phyloP scores from a whole-genome alignment of 2,329 filamentous ascomycete genomes.

The Alternaria ethzedia region DNA sequence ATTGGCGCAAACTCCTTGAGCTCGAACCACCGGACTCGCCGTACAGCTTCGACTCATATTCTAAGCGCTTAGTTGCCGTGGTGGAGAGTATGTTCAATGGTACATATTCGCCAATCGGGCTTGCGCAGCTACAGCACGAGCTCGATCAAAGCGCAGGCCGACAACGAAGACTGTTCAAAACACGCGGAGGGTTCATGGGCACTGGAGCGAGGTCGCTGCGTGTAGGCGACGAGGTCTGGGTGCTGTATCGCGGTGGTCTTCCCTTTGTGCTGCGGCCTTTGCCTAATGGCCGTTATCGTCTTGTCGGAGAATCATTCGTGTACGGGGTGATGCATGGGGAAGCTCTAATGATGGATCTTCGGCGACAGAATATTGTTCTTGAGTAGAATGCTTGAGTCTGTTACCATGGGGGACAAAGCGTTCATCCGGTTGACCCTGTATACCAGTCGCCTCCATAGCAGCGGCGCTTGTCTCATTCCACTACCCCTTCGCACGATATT shows the following conservation, averaged over 20 bases:
- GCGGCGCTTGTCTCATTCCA: background rate
- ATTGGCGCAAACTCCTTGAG: constrained; percentile 32
- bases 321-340: constrained; percentile 36
- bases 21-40: constrained; percentile 27
- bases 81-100: constrained; percentile 37
- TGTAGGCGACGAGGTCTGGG: constrained; percentile 28
- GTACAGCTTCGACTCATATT: constrained; percentile 22
- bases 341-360: constrained; percentile 16
- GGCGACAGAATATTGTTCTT: constrained; percentile 16
- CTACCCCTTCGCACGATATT: background rate
- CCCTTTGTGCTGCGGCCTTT: constrained; percentile 25
- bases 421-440: no score
- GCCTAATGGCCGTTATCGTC: constrained; percentile 22
- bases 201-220: constrained; percentile 30
- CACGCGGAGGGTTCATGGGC: constrained; percentile 23
- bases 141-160: constrained; percentile 32
- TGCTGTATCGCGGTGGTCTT: constrained; percentile 21
- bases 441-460: background rate
- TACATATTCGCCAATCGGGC: constrained; percentile 34
- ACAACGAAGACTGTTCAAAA: constrained; percentile 31
- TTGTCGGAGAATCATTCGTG: constrained; percentile 35
- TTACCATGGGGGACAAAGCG: no score
- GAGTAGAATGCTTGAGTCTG: constrained; percentile 2
- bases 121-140: constrained; percentile 36
- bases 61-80: constrained; percentile 21